A percentile compares a stretch with the other conserved stretches of the same genome.
Conservation (phyloP, 805 yeast genomes). For the Ogataea populi-albae region DNA sequence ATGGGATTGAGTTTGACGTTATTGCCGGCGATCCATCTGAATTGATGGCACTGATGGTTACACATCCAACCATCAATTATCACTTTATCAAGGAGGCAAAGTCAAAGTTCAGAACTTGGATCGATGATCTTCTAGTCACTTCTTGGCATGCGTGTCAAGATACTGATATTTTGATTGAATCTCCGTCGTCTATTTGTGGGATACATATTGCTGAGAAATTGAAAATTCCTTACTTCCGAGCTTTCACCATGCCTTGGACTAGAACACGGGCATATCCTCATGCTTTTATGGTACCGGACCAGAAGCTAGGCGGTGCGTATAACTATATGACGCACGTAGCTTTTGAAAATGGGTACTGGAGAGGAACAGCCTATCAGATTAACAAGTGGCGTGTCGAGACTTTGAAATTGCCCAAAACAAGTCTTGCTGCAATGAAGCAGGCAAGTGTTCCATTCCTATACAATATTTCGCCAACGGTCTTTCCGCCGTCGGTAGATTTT, state of each 20-base stretch:
- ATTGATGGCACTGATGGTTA: slow-evolving; percentile 88
- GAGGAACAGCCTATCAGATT: slow-evolving; percentile 82
- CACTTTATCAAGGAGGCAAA: slow-evolving; percentile 82
- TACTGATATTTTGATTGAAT: slow-evolving; percentile 81
- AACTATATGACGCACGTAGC: slow-evolving; percentile 89
- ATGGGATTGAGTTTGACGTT: slow-evolving; percentile 65
- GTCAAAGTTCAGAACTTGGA: slow-evolving; percentile 77
- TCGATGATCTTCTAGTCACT: slow-evolving; percentile 62
- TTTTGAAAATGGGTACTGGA: slow-evolving; percentile 92
- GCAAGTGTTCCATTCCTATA: slow-evolving; percentile 83
- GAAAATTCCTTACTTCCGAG: slow-evolving; percentile 85
- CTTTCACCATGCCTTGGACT: slow-evolving; percentile 99
- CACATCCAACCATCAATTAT: slow-evolving; percentile 83
- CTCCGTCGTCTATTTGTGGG: slow-evolving; percentile 97
- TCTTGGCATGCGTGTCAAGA: slow-evolving; percentile 88
- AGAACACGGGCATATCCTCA: slow-evolving; percentile 94
- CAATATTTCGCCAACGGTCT: slow-evolving; percentile 81
- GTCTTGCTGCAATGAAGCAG: slow-evolving; percentile 67
- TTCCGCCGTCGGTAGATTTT: slow-evolving; percentile 91
- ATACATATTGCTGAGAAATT: slow-evolving; percentile 92
- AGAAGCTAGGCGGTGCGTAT: slow-evolving; percentile 88
- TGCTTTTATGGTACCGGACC: slow-evolving; percentile 93
- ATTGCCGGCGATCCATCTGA: slow-evolving; percentile 94
- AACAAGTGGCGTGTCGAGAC: slow-evolving; percentile 81
- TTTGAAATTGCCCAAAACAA: slow-evolving; percentile 65